Percentiles rank a stretch among this genome's conserved stretches.
Evolutionary conservation across 495 filamentous ascomycete genomes (phyloP).

Genomic region (Aspergillus conjunctus): DNA sequence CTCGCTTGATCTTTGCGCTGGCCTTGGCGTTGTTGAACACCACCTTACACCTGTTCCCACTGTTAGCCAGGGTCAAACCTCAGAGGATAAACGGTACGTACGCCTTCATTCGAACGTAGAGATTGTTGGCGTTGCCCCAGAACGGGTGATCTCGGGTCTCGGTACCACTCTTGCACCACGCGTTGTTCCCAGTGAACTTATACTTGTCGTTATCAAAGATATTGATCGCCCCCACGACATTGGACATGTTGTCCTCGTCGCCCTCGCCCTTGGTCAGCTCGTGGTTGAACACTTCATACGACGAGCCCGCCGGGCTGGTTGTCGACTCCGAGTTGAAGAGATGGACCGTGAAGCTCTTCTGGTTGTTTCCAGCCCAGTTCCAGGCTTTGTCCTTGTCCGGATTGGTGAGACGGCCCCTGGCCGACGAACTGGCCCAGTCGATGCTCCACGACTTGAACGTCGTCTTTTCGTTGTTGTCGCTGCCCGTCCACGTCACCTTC

Average conservation of each 20-base stretch:
- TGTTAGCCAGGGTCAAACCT: not conserved
- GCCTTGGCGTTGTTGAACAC: not conserved
- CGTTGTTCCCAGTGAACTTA: not conserved
- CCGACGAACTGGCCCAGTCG: not conserved
- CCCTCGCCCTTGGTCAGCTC: not conserved
- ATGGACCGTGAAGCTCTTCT: conserved; percentile 7
- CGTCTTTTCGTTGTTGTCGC: too few species aligned
- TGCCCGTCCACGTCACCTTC: conserved; percentile 7
- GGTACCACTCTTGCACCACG: not conserved
- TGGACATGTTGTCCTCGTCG: not conserved
- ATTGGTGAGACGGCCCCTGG: not conserved
- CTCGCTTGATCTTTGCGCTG: not conserved
- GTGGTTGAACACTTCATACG: conserved; percentile 10
- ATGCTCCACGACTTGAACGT: not conserved
- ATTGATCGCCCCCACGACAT: conserved; percentile 7
- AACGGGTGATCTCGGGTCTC: not conserved
- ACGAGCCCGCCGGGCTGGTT: not conserved
- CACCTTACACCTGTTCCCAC: not conserved
- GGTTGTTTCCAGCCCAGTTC: conserved; percentile 15
- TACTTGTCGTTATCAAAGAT: conserved; percentile 4
- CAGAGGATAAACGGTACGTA: not conserved
- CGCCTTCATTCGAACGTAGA: not conserved
- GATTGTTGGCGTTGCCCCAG: not conserved
- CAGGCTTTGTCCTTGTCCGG: conserved; percentile 6
- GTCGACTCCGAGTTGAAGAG: conserved; percentile 9